Evolutionary conservation across 176 grass and related monocot species (phyloP), one percentile per base, ranked within the genome.

Genomic region (Saccharum officinarum): DNA sequence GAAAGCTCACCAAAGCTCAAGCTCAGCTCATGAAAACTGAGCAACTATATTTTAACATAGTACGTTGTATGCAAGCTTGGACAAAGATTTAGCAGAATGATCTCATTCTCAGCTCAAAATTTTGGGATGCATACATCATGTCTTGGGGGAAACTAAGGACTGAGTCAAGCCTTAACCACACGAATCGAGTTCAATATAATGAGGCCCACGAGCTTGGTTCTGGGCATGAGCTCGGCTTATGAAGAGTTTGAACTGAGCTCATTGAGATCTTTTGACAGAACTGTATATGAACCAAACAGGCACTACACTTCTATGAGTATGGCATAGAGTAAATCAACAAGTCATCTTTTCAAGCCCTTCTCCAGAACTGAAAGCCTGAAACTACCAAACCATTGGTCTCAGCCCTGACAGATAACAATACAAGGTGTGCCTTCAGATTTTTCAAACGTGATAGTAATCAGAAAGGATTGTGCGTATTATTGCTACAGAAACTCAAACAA

Each of bases 281-380:
- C 25, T 74, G 23, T 18, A 49, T 74, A 28, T 73, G 70, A 46
- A 73, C 70, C 1, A 45, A 72, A 72, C 22, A 72, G 69, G 72
- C 25, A 16, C 9, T 31, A 72, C 67, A 86, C 18, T 54, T 81
- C n/a, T 52, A 13, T 77, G 30, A 76, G 38, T 40, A 67, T 76
- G 10, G 5, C 62, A 46, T 46, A 55, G 52, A 81, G 16, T 81
- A 76, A 75, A 69, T 59, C 14, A 87, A 68, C 46, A 75, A 44
- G 26, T 20, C 28, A 47, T 80, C 1, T 65, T 80, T 67, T 12
- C 40, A 71, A 88, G 52, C 12, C n/a, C 55, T 42, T 31, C 41
- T 52, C 39, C 22, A 22, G 79, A 82, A 31, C 25, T 23, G 20
- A 76, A 54, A 76, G 73, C 23, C 70, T 82, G 61, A 83, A 64